Evolutionary conservation across 495 filamentous ascomycete species (phyloP), one percentile per base, ranked within the genome.

Genomic region (Bacidia rubella): DNA sequence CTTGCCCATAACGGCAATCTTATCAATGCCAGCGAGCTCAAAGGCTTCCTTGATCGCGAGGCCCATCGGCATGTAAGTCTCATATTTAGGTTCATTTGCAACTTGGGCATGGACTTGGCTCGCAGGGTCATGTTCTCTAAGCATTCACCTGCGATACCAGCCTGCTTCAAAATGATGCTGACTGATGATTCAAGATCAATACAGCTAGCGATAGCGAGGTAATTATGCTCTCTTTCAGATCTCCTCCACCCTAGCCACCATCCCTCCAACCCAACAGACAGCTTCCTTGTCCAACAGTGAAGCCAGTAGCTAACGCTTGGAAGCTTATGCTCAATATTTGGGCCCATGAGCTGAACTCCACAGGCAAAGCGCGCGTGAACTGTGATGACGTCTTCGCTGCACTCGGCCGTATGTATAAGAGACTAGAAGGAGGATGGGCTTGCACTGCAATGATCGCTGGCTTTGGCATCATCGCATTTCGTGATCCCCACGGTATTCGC

Each of bases 251-350:
- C n/a, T n/a, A n/a, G n/a, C n/a, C n/a, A n/a, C n/a, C n/a, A n/a
- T n/a, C n/a, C n/a, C n/a, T n/a, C n/a, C n/a, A n/a, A n/a, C n/a
- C n/a, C n/a, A n/a, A n/a, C n/a, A n/a, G n/a, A n/a, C n/a, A n/a
- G n/a, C n/a, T n/a, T n/a, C n/a, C n/a, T n/a, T n/a, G n/a, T n/a
- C n/a, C n/a, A n/a, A n/a, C n/a, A n/a, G n/a, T n/a, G n/a, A n/a
- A n/a, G n/a, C n/a, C n/a, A n/a, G n/a, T n/a, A n/a, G n/a, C n/a
- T n/a, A n/a, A n/a, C n/a, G n/a, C n/a, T n/a, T n/a, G n/a, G n/a
- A n/a, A 98, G 72, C 67, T 93, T 50, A 93, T 95, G 80, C 74
- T 98, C 46, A 98, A 97, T 64, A 78, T 96, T 55, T 95, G 95
- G 57, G 92, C 92, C 15, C 84, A 87, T 66, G 90, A 90, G 65